Evolutionary conservation across 208 protist species (phyloP), one percentile per base, ranked within the genome.

Genomic region (Tritrichomonas foetus): DNA sequence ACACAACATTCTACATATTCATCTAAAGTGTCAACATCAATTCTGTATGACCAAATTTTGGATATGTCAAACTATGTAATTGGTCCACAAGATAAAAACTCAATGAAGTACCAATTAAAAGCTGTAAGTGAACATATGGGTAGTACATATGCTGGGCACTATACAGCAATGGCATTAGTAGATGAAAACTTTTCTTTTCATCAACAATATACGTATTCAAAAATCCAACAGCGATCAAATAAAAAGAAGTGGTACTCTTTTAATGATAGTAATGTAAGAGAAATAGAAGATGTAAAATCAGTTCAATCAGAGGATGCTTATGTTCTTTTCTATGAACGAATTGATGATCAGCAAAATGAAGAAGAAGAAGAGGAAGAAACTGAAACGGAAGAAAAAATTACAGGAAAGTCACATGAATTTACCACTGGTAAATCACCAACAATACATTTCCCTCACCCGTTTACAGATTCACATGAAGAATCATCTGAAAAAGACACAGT

Each of bases 291-390:
- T n/a, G n/a, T 50, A 14, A 11, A 53, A 14, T 33, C n/a, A 47
- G 41, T n/a, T 16, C 5, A 47, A 3, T 30, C 8, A n/a, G 0
- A 14, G 3, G 95, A 50, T 44, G 95, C 96, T 20, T 96, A 96
- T 93, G 95, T 96, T 1, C 95, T 96, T 66, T 96, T 96, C 95
- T 96, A 96, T 74, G 41, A 92, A 57, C 75, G 49, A 66, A 61
- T 92, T 11, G 78, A 92, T 13, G 78, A 39, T 11, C 14, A 13
- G 11, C 13, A 44, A 13, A 36, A 75, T 44, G 69, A 75, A 20
- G 33, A 75, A 36, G n/a, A n/a, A n/a, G n/a, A n/a, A n/a, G n/a
- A n/a, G n/a, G n/a, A n/a, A n/a, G n/a, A n/a, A n/a, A n/a, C n/a
- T n/a, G n/a, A n/a, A n/a, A n/a, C n/a, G n/a, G n/a, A n/a, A n/a